Evolutionary conservation across 805 yeast species (phyloP), one percentile per base, ranked within the genome.

Genomic region (Nakazawaea ambrosiae): DNA sequence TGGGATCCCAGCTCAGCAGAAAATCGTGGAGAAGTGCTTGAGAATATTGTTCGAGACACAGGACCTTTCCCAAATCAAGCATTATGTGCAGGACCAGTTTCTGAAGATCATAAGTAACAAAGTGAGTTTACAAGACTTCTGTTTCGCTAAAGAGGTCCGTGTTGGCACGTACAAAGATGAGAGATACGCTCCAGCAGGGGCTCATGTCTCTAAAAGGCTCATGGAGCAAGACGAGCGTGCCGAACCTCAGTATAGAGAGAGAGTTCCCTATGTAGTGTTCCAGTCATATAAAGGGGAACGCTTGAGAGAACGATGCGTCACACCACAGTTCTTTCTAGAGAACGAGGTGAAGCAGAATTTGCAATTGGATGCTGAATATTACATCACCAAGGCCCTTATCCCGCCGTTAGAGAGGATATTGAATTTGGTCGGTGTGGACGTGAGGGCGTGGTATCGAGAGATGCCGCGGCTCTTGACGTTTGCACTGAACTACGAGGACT

Each of bases 331-430:
- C 24, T 75, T 81, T 43, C 53, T 89, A n/a, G 49, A 58, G 1
- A 43, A 64, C 39, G 41, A 43, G 14, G 30, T 35, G 68, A 54
- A 49, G 43, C 30, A 53, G 45, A 20, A 44, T 4, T 53, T 70
- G 39, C 70, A 65, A 33, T 54, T 92, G 15, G 98, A 92, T 50
- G 68, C 81, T 16, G 87, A 84, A 27, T 92, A 92, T 53, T 92
- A 92, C 56, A 87, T 92, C 33, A 72, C 73, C 2, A 81, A 85
- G 50, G 86, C 86, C 2, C 57, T 92, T 33, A 75, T 90, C 7
- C 97, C 98, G 2, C 97, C 98, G 0, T 59, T 92, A 38, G 94
- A 86, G 45, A 62, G 98, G 41, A 62, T 90, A 2, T 84, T 92
- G 57, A 82, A 78, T 48, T 57, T 90, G 11, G 59, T 87, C 40